phyloP scores from a whole-genome alignment of 2,329 filamentous ascomycete species.

The Lasiodiplodia sp. region DNA sequence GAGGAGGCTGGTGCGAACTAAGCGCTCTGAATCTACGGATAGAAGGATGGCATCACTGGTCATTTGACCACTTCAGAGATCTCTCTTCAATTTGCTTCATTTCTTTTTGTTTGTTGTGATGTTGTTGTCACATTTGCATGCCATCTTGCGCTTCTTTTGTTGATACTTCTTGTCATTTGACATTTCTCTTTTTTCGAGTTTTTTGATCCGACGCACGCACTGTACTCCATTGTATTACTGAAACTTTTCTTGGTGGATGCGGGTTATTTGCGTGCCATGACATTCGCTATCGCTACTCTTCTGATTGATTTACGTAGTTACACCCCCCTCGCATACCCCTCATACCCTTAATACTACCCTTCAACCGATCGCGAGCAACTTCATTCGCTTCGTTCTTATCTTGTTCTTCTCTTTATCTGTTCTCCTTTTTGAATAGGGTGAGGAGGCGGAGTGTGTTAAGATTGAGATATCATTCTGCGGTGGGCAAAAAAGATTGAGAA shows the following conservation, averaged over 20 bases:
- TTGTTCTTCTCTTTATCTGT: constrained; percentile 15
- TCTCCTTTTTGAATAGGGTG: constrained; percentile 21
- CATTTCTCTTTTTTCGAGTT: constrained; percentile 18
- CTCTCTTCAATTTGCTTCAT: constrained; percentile 18
- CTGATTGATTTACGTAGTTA: constrained; percentile 24
- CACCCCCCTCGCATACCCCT: constrained; percentile 23
- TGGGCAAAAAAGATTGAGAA: constrained; percentile 25
- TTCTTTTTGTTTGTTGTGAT: constrained; percentile 28
- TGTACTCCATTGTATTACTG: constrained; percentile 30
- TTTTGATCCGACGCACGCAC: constrained; percentile 24
- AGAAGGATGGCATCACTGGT: constrained; percentile 9
- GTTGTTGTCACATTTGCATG: constrained; percentile 24
- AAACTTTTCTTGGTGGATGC: constrained; percentile 28
- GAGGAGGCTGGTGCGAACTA: constrained; percentile 67
- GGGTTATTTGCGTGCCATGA: constrained; percentile 30
- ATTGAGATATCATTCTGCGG: constrained; percentile 26
- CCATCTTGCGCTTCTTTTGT: constrained; percentile 26
- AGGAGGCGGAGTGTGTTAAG: constrained; percentile 20
- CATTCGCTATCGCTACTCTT: constrained; percentile 27
- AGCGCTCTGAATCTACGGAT: constrained; percentile 14
- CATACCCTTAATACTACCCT: constrained; percentile 27
- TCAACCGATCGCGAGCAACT: constrained; percentile 23
- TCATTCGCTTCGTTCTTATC: constrained; percentile 24
- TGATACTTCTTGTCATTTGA: constrained; percentile 26
- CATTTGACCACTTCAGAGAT: constrained; percentile 19